Percentiles rank a stretch among this genome's conserved stretches.
phyloP scores from a whole-genome alignment of 78 protist species.

The Dictyostelium capitatum region DNA sequence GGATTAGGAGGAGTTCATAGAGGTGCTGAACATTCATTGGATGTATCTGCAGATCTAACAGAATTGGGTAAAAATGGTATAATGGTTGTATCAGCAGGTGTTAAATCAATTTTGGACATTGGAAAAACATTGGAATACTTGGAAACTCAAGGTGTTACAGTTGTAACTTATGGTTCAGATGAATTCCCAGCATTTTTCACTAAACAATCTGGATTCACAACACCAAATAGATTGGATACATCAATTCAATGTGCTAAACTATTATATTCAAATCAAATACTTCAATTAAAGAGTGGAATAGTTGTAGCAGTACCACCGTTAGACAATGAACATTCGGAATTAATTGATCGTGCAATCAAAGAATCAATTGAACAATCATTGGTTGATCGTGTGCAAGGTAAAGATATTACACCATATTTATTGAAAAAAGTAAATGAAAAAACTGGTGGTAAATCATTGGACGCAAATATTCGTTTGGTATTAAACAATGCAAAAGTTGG shows the following conservation, averaged over 20 bases:
- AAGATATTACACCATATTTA: conserved; percentile 96
- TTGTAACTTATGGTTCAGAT: conserved; percentile 49
- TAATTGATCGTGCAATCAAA: conserved; percentile 75
- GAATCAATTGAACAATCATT: conserved; percentile 59
- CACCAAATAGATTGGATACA: conserved; percentile 44
- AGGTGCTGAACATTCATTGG: conserved; percentile 90
- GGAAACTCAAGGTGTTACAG: conserved; percentile 95
- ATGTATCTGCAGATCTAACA: conserved; percentile 97
- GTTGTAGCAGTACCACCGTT: conserved; percentile 90
- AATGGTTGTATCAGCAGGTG: conserved; percentile 98
- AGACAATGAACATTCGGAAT: conserved; percentile 33
- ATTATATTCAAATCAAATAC: conserved; percentile 14
- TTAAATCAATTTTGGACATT: conserved; percentile 97
- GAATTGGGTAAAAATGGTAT: conserved; percentile 96
- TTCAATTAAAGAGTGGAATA: conserved; percentile 75
- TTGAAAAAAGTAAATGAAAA: conserved; percentile 81
- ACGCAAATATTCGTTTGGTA: conserved; percentile 90
- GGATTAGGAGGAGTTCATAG: conserved; percentile 99
- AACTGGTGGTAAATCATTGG: conserved; percentile 91
- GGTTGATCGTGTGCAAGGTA: conserved; percentile 76
- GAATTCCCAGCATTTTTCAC: conserved; percentile 96
- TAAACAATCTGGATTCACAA: background rate
- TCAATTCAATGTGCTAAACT: conserved; percentile 43
- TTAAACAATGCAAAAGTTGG: conserved; percentile 94
- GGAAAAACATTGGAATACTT: conserved; percentile 86